These are phyloP conservation scores for Rhynchospora breviuscula DNA, from an alignment of 176 grass and related monocot genomes.

Conservation along the genomic window DNA sequence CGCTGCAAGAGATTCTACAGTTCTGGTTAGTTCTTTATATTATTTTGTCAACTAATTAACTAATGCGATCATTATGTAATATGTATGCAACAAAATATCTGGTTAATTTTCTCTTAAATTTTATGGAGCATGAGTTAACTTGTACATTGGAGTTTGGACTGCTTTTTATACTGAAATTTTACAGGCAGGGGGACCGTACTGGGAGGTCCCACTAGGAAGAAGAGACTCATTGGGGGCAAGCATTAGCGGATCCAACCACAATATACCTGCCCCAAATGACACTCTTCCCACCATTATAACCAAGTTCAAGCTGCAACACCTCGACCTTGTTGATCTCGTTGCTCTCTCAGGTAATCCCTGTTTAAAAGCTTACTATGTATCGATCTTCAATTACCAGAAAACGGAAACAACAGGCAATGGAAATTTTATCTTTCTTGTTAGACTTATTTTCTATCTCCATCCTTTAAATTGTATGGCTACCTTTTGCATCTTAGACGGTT, in stretches of 20 bases:
- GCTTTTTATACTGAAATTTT: background rate
- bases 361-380: background rate
- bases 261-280: slow-evolving; percentile 33
- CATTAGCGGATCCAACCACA: slow-evolving; percentile 37
- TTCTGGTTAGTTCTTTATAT: slow-evolving; percentile 34
- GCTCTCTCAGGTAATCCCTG: slow-evolving; percentile 21
- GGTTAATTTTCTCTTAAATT: background rate
- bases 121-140: background rate
- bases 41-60: background rate
- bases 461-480: no score
- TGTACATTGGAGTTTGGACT: background rate
- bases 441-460: no score
- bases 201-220: slow-evolving; percentile 32
- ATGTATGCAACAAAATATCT: background rate
- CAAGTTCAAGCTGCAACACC: slow-evolving; percentile 39
- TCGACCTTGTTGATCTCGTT: slow-evolving; percentile 33
- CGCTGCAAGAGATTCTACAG: slow-evolving; percentile 48
- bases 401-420: background rate
- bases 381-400: background rate
- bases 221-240: slow-evolving; percentile 36
- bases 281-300: slow-evolving; percentile 39
- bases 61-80: background rate
- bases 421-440: no score
- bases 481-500: no score
- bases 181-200: slow-evolving; percentile 28